These are phyloP conservation scores for Peterozyma xylosa DNA, from an alignment of 805 yeast genomes.

Conservation along the genomic window DNA sequence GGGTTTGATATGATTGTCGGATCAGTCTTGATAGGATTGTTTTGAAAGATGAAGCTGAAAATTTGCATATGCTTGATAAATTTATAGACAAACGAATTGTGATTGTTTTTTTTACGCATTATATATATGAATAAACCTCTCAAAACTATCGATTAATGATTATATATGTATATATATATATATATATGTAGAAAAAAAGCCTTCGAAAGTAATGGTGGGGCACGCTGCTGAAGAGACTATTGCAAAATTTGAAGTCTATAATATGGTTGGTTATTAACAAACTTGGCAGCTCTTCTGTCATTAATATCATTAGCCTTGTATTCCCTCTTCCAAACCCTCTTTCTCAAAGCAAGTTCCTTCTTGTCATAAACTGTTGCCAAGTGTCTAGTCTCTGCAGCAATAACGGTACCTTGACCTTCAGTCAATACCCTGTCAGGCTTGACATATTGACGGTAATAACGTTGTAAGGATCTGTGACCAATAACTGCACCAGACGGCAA, in stretches of 20 bases:
- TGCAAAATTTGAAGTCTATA: constrained; percentile 67
- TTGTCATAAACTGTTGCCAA: constrained; percentile 32
- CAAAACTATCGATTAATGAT: background rate
- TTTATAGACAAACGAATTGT: no score
- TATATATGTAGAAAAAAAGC: background rate
- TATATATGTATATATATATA: background rate
- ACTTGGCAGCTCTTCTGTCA: constrained; percentile 53
- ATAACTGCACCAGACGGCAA: constrained; percentile 73
- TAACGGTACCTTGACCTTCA: constrained; percentile 69
- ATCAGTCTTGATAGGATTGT: background rate
- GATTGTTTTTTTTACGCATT: no score
- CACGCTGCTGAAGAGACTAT: constrained; percentile 6
- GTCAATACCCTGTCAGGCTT: constrained; percentile 39
- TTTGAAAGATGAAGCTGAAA: no score
- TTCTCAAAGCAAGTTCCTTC: constrained; percentile 31
- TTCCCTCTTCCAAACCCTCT: constrained; percentile 60
- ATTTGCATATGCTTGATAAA: no score
- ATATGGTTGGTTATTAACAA: constrained; percentile 78
- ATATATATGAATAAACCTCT: no score
- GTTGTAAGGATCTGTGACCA: constrained; percentile 73
- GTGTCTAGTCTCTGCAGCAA: constrained; percentile 67
- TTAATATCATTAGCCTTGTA: constrained; percentile 38
- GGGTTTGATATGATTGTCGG: constrained; percentile 28
- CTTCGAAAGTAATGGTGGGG: background rate
- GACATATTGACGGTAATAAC: constrained; percentile 64